Conservation (phyloP, 2,329 filamentous ascomycete genomes). For the Lecanicillium sp. region DNA sequence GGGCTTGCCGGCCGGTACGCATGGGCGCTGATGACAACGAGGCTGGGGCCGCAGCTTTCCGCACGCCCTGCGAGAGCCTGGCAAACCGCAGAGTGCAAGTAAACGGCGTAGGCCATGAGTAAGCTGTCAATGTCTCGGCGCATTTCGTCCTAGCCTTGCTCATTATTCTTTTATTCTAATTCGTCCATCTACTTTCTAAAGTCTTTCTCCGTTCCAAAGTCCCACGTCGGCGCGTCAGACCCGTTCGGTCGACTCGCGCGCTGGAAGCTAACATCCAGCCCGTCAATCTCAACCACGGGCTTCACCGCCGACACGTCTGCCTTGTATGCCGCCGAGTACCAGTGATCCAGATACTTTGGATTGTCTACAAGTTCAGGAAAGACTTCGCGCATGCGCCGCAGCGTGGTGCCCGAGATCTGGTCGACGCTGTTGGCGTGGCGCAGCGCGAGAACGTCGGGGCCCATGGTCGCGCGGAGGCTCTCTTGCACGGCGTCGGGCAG, state of each 20-base stretch:
- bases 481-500: slow-evolving; percentile 49
- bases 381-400: slow-evolving; percentile 46
- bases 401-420: slow-evolving; percentile 54
- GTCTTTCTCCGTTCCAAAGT: slow-evolving; percentile 41
- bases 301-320: slow-evolving; percentile 35
- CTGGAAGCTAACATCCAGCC: slow-evolving; percentile 39
- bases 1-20: no score
- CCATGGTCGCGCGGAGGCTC: slow-evolving; percentile 41
- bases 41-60: no score
- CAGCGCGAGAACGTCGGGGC: slow-evolving; percentile 48
- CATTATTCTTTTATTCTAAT: neutral
- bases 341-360: slow-evolving; percentile 41
- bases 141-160: no score
- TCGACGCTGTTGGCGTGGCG: slow-evolving; percentile 59
- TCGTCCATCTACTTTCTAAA: slow-evolving; percentile 10
- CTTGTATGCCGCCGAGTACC: slow-evolving; percentile 38
- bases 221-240: slow-evolving; percentile 52
- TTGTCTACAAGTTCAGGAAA: slow-evolving; percentile 50
- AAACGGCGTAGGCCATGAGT: no score
- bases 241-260: slow-evolving; percentile 44
- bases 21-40: no score
- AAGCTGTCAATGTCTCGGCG: no score
- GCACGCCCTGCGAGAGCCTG: no score
- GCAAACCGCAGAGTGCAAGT: neutral
- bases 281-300: slow-evolving; percentile 39